Evolutionary conservation across 192 early-diverging fungal genomes (phyloP), one percentile per base, ranked within the genome.

Genomic region (Backusella tarrabulga): DNA sequence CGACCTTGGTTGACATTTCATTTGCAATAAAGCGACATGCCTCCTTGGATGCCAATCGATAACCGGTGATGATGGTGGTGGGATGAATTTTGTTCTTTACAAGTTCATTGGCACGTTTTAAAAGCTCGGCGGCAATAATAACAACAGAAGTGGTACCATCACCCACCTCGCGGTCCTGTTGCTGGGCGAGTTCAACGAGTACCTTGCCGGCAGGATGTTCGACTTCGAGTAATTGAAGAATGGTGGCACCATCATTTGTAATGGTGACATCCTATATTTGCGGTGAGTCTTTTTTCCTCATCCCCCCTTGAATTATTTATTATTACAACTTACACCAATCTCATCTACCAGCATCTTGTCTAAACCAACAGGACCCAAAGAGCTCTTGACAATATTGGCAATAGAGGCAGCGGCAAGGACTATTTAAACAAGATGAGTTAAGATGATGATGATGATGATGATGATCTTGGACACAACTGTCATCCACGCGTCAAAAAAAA

Each of bases 301-400:
- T 32, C 29, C 0, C 29, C 29, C 29, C 29, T 32, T 32, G 29
- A 32, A 1, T 1, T 50, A 6, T 50, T 50, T 6, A 50, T 19
- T 50, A 1, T 50, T 0, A 19, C 3, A 19, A 84, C 88, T 86
- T 89, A 96, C 95, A 71, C 98, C 98, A 85, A 99, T 97, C 79
- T 99, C 98, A 85, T 99, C 97, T 17, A 99, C 98, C 69, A 99
- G 83, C 98, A 99, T 99, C 88, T 99, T 99, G 86, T 99, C 98
- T 46, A 99, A 89, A 19, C 98, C 98, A 71, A 99, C 98, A 35
- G 98, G 98, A 17, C 98, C 98, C 52, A 99, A 87, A 34, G 97
- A 99, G n/a, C 91, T 94, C 88, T 98, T 98, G 68, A 99, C 95
- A 81, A 99, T 97, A 81, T 99, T 99, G 74, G 97, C 95, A 79